Evolutionary conservation across 768 basidiomycete species (phyloP), one percentile per base, ranked within the genome.

Genomic region (Pulveroboletus sp.): DNA sequence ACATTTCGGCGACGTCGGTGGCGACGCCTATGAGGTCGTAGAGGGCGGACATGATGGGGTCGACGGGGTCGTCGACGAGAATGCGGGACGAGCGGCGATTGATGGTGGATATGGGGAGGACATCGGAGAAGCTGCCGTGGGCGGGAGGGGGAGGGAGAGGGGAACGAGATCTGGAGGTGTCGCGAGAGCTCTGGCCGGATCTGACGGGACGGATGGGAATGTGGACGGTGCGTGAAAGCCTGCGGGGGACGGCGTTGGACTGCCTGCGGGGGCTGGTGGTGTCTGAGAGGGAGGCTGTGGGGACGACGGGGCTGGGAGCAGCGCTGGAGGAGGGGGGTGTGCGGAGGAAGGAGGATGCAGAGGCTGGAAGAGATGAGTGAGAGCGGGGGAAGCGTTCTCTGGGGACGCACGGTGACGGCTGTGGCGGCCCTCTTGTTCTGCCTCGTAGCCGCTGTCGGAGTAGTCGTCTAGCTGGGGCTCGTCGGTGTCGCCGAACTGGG

Each of bases 1-100:
- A 85, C 77, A 89, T 96, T 53, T 99, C 96, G 19, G 81, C 76
- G 51, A 98, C 83, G 63, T 98, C 95, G 23, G 93, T 95, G 24
- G 95, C 93, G 39, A 98, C 85, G 23, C 81, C 79, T 58, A 96
- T 96, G 63, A 98, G 81, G 55, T 91, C 89, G 67, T 96, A 96
- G 29, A 98, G 76, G 8, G 88, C 86, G 34, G 80, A 74, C 82
- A 95, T 86, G 73, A 94, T 92, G 35, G 89, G 88, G 72, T 93
- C 90, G 48, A 89, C 71, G 30, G 90, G 90, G 63, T 89, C 86
- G 61, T 93, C 90, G 30, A 89, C 77, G 55, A 90, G 78, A 40
- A 90, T 85, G 55, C 89, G 83, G 22, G 89, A 93, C 38, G 86
- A 82, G 42, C 89, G 83, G 48, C 85, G 85, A 68, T 85, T 83